Percentiles rank a stretch among this genome's conserved stretches.
These are phyloP conservation scores for Penicillium sp. DNA, from an alignment of 2,329 filamentous ascomycete genomes.

Conservation along the genomic window DNA sequence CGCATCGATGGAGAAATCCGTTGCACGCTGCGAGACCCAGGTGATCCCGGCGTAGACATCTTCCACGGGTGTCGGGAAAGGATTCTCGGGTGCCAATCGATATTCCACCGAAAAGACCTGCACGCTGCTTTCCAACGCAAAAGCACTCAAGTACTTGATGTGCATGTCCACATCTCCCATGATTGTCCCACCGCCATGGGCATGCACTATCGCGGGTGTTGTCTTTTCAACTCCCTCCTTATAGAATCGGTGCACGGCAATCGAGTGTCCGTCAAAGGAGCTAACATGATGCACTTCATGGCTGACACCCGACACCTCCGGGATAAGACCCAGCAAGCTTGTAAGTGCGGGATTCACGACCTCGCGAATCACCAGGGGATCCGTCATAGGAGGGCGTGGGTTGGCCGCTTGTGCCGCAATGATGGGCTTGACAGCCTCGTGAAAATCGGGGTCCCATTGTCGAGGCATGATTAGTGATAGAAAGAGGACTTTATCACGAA, in stretches of 20 bases:
- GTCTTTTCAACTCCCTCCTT: constrained; percentile 7
- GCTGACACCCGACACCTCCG: constrained; percentile 13
- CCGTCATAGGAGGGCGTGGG: constrained; percentile 12
- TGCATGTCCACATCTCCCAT: constrained; percentile 14
- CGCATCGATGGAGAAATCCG: constrained; percentile 40
- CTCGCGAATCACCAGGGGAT: constrained; percentile 7
- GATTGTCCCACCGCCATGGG: constrained; percentile 26
- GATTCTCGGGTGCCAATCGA: constrained; percentile 23
- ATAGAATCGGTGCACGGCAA: constrained; percentile 17
- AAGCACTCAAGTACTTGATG: constrained; percentile 6
- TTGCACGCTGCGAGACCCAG: constrained; percentile 38
- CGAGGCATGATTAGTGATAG: too few relatives aligned
- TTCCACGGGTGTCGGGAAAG: constrained; percentile 19
- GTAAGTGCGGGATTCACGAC: constrained; percentile 9
- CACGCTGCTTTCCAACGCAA: constrained; percentile 16
- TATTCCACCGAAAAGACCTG: constrained; percentile 26
- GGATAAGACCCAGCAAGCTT: constrained; percentile 5
- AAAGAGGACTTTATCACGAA: too few relatives aligned
- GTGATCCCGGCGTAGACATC: constrained; percentile 29
- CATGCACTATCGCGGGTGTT: constrained; percentile 18
- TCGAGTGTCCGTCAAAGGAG: constrained; percentile 18
- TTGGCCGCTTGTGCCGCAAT: constrained; percentile 8
- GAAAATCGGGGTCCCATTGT: constrained; percentile 17
- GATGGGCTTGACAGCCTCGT: constrained; percentile 12
- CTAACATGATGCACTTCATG: constrained; percentile 12